A percentile compares a stretch with the other conserved stretches of the same genome.
Conservation (phyloP, 129 eudicot species). For the Artemisia annua region DNA sequence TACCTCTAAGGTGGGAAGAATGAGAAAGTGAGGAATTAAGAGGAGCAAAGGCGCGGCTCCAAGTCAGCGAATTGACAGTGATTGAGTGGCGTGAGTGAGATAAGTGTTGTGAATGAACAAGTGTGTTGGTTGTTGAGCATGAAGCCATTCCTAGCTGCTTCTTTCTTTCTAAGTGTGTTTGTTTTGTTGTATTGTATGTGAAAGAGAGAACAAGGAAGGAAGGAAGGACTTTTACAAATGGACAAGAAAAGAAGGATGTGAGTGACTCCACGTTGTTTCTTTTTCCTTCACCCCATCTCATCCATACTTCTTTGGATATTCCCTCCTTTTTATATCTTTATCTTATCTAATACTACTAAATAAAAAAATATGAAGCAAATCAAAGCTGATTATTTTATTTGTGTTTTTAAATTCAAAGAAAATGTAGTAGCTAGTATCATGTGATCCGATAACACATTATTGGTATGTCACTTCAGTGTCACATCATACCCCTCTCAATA, state of each 20-base stretch:
- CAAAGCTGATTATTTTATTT: no score
- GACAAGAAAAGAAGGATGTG: slow-evolving; percentile 31
- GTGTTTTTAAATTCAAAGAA: no score
- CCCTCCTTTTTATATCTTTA: no score
- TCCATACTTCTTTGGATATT: background rate
- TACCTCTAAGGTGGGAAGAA: slow-evolving; percentile 33
- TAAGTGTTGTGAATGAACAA: no score
- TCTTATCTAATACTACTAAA: no score
- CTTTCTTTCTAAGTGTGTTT: background rate
- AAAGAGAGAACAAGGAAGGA: slow-evolving; percentile 1
- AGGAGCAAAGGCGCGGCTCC: slow-evolving; percentile 47
- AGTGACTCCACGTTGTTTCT: slow-evolving; percentile 57
- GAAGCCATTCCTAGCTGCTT: slow-evolving; percentile 18
- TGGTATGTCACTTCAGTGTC: no score
- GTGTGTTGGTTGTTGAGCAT: slow-evolving; percentile 15
- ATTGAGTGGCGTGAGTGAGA: slow-evolving; percentile 29
- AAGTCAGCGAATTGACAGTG: slow-evolving; percentile 32
- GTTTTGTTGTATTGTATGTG: background rate
- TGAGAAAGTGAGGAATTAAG: slow-evolving; percentile 39
- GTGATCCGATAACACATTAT: no score
- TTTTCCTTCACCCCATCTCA: slow-evolving; percentile 24
- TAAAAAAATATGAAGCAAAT: no score
- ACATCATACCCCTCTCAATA: no score
- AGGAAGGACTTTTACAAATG: slow-evolving; percentile 7
- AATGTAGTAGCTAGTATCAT: no score